Base-by-base conservation (phyloP, 2,329 filamentous ascomycete species). In the Aureobasidium sp. region DNA sequence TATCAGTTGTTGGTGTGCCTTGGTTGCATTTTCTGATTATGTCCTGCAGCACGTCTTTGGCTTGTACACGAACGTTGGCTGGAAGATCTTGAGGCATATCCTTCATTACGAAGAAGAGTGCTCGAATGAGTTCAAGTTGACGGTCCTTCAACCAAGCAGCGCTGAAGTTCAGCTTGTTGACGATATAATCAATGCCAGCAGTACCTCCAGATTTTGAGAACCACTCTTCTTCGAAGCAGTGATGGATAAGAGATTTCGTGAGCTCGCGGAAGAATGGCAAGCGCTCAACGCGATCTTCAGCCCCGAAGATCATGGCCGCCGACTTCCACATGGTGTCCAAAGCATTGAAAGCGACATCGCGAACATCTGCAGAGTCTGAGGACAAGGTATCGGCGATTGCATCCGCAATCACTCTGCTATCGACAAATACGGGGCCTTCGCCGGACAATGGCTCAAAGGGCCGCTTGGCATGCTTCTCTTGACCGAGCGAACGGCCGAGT, bases 181-280 rank as follows among this genome's bases (percentile, higher is more conserved):
- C 86, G 62, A 99, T 78, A 61, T 95, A 87, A 69, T 90, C 88
- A 68, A 99, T 97, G 61, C 95, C 95, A 25, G 93, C 78, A 59
- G 89, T 92, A 42, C 94, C 94, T 53, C 93, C 94, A 41, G 91
- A 89, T 75, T 99, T 99, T 58, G 92, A 92, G 71, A 96, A 99
- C 94, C 95, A 99, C 69, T 99, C 94, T 72, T 99, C 93, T 68
- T 94, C 91, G 68, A 97, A 92, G 73, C 94, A 99, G 66, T 90
- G 91, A 72, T 99, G 94, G 68, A 90, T 94, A 72, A 97, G 96
- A 0, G 86, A 87, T 63, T 85, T 88, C 42, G 88, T 87, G 6
- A 99, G 80, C 68, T 93, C 87, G 62, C 82, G 82, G 76, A 99
- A 99, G 74, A 99, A 90, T 0, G 88, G 85, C 9, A 99, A 81